Percentiles rank a stretch among this genome's conserved stretches.
Conservation (phyloP, 495 filamentous ascomycete species). For the Daldinia decipiens region DNA sequence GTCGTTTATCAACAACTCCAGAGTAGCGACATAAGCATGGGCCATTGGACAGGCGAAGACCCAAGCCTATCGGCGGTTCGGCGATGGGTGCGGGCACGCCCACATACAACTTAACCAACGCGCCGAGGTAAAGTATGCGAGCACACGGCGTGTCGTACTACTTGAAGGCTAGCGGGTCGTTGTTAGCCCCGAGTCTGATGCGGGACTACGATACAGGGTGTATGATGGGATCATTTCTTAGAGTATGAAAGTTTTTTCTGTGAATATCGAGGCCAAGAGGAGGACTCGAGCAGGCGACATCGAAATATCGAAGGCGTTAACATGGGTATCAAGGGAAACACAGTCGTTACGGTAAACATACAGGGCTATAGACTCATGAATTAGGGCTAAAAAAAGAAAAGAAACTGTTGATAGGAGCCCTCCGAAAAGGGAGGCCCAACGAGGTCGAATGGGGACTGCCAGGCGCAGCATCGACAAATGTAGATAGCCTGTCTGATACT, state of each 20-base stretch:
- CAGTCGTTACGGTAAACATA: constrained; percentile 22
- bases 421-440: not conserved
- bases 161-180: constrained; percentile 23
- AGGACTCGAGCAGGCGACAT: constrained; percentile 11
- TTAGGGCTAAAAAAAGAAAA: constrained; percentile 1
- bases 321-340: constrained; percentile 1
- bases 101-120: constrained; percentile 40
- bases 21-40: constrained; percentile 69
- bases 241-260: not conserved
- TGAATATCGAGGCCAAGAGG: constrained; percentile 9
- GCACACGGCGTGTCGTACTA: constrained; percentile 20
- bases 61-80: constrained; percentile 64
- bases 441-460: constrained; percentile 29
- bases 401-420: constrained; percentile 1
- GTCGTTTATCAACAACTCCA: constrained; percentile 72
- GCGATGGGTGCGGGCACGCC: constrained; percentile 61
- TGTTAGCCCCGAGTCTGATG: constrained; percentile 20
- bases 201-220: constrained; percentile 13
- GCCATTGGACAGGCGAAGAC: constrained; percentile 80
- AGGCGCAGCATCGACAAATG: constrained; percentile 34
- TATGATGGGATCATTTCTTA: constrained; percentile 10
- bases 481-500: constrained; percentile 31
- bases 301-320: constrained; percentile 9
- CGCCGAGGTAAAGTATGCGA: constrained; percentile 13
- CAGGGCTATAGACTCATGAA: constrained; percentile 9